Conservation (phyloP, 495 filamentous ascomycete genomes). For the Penicillium taxi region DNA sequence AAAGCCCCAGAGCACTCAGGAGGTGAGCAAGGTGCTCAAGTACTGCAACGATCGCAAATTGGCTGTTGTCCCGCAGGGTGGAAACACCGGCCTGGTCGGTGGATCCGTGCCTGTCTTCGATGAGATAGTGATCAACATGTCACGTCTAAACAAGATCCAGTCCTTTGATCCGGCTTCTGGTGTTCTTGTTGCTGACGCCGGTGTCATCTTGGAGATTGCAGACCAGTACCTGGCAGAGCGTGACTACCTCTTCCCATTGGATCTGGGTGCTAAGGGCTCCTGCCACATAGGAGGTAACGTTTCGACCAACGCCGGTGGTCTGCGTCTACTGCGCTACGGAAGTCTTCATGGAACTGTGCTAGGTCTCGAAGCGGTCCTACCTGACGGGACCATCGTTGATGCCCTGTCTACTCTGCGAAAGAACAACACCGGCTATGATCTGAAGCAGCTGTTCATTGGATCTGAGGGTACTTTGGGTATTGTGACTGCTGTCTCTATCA, state of each 20-base stretch:
- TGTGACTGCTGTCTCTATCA: conserved; percentile 80
- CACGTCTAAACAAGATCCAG: conserved; percentile 80
- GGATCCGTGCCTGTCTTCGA: conserved; percentile 95
- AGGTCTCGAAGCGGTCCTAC: conserved; percentile 85
- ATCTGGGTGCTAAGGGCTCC: conserved; percentile 93
- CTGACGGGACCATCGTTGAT: conserved; percentile 85
- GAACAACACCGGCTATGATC: conserved; percentile 96
- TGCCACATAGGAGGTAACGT: conserved; percentile 98
- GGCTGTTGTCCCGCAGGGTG: conserved; percentile 95
- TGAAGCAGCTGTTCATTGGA: conserved; percentile 97
- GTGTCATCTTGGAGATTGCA: conserved; percentile 80
- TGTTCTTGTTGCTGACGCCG: conserved; percentile 80
- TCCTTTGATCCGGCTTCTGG: conserved; percentile 92
- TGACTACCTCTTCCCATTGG: conserved; percentile 83
- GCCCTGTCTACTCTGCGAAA: conserved; percentile 82
- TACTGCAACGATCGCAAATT: conserved; percentile 90
- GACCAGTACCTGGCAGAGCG: conserved; percentile 75
- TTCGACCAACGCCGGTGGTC: conserved; percentile 90
- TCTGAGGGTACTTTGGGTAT: conserved; percentile 91
- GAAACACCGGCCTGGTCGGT: conserved; percentile 91
- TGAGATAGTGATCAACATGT: conserved; percentile 88
- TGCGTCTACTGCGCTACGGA: conserved; percentile 85
- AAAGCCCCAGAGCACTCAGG: conserved; percentile 70
- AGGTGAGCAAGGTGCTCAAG: conserved; percentile 79
- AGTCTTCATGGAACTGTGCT: conserved; percentile 88